Base-by-base conservation (phyloP, 495 filamentous ascomycete species). In the Xanthoparmelia taractica region DNA sequence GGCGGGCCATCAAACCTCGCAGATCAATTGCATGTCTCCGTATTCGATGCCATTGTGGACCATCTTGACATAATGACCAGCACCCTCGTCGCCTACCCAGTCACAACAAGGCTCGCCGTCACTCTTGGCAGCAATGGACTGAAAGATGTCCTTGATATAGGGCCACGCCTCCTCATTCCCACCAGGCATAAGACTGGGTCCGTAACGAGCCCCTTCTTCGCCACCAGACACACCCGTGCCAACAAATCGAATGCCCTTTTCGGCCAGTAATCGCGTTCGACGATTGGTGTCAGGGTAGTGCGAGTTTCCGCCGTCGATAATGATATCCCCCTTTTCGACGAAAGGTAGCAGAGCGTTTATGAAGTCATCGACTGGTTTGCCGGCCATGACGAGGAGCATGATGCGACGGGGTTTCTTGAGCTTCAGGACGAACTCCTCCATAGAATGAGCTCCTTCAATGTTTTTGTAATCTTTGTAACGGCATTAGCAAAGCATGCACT, bases 11-110 rank as follows among this genome's bases (percentile, higher is more conserved):
- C 81, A 54, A 76, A 97, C 94, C 87, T 98, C 94, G 78, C 89
- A 95, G 77, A 98, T 98, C 74, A 98, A 81, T 84, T 98, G 94
- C 94, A 98, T 98, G 78, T 98, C 94, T 87, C 94, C 94, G 74
- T 98, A 98, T 80, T 98, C 94, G 73, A 98, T 98, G 84, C 94
- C 94, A 77, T 98, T 98, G 87, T 98, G 94, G 64, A 98, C 94
- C 95, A 98, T 98, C 88, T 98, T 98, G 81, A 98, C 92, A 83
- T 96, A 98, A 85, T 98, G 94, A 65, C 94, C 94, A 74, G 94
- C 87, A 83, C 94, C 94, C 75, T 96, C 92, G 81, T 98, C 94
- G 82, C 94, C 94, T 68, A 97, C 94, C 94, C 94, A 98, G 78
- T 98, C 92, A 75, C 94, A 98, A 85, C 94, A 98, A 50, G 94